A percentile compares a stretch with the other conserved stretches of the same genome.
Evolutionary conservation across 1,139 yeast genomes (phyloP).

Genomic region (Blastobotrys raffinosifermentans): DNA sequence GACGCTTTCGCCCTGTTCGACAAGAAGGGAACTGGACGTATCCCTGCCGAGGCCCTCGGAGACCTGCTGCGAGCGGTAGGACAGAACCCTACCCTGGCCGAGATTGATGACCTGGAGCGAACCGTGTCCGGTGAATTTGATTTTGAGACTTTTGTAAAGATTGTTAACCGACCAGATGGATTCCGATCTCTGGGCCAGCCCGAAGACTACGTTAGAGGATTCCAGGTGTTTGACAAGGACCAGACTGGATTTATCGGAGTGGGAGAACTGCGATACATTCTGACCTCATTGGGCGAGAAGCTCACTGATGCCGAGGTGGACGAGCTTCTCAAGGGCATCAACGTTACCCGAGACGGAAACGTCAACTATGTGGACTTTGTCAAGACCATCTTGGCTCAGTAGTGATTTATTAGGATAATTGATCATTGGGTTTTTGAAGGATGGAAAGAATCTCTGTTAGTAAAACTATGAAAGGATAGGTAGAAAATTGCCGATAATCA

Average conservation of each 20-base stretch:
- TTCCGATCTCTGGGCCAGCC: slow-evolving; percentile 89
- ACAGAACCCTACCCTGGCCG: slow-evolving; percentile 94
- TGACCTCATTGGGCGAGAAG: slow-evolving; percentile 92
- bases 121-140: slow-evolving; percentile 43
- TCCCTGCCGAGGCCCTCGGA: slow-evolving; percentile 82
- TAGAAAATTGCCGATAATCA: slow-evolving; percentile 88
- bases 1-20: slow-evolving; percentile 98
- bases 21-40: slow-evolving; percentile 91
- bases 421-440: slow-evolving; percentile 1
- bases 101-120: slow-evolving; percentile 67
- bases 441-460: not conserved
- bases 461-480: slow-evolving; percentile 38
- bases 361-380: slow-evolving; percentile 92
- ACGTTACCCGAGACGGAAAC: slow-evolving; percentile 87
- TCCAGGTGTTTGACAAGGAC: slow-evolving; percentile 96
- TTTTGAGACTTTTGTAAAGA: slow-evolving; percentile 70
- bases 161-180: slow-evolving; percentile 83
- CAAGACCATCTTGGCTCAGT: slow-evolving; percentile 87
- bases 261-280: slow-evolving; percentile 90
- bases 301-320: slow-evolving; percentile 87
- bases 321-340: slow-evolving; percentile 91
- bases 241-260: slow-evolving; percentile 94
- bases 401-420: slow-evolving; percentile 13
- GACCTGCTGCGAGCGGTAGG: slow-evolving; percentile 96
- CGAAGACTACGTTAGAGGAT: slow-evolving; percentile 94